Evolutionary conservation across 139 green algal species (phyloP).

Genomic region (Gonium pectorale): DNA sequence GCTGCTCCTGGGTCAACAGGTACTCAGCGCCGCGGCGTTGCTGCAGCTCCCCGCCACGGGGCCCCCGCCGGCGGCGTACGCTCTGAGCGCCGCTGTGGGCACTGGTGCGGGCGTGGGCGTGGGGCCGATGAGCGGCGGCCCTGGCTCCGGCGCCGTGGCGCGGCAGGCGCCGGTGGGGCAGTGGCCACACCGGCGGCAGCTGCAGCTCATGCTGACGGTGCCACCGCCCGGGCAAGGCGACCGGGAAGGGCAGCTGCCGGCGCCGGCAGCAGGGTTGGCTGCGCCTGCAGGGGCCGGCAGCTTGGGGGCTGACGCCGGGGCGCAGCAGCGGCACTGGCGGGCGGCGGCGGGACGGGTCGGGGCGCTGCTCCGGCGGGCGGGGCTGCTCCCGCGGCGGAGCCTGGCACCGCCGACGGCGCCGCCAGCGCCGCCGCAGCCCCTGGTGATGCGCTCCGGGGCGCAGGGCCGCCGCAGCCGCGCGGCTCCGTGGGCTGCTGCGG

Average conservation of each 20-base stretch:
- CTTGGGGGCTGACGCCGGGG: not conserved
- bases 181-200: not conserved
- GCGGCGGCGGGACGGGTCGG: not conserved
- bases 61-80: not conserved
- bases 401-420: no score
- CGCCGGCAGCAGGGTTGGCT: not conserved
- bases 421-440: no score
- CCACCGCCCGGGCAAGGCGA: not conserved
- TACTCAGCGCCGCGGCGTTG: not conserved
- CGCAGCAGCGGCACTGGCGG: not conserved
- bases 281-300: not conserved
- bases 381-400: constrained; percentile 5
- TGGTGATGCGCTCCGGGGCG: not conserved
- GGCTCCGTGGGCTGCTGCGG: not conserved
- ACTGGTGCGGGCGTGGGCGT: not conserved
- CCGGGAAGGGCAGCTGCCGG: not conserved
- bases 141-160: not conserved
- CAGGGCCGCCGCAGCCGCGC: not conserved
- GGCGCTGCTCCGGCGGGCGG: not conserved
- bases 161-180: not conserved
- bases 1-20: not conserved
- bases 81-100: not conserved
- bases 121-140: no score
- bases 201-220: constrained; percentile 13
- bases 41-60: not conserved